Base-by-base conservation (phyloP, 2,329 filamentous ascomycete genomes). In the Oidium heveae region DNA sequence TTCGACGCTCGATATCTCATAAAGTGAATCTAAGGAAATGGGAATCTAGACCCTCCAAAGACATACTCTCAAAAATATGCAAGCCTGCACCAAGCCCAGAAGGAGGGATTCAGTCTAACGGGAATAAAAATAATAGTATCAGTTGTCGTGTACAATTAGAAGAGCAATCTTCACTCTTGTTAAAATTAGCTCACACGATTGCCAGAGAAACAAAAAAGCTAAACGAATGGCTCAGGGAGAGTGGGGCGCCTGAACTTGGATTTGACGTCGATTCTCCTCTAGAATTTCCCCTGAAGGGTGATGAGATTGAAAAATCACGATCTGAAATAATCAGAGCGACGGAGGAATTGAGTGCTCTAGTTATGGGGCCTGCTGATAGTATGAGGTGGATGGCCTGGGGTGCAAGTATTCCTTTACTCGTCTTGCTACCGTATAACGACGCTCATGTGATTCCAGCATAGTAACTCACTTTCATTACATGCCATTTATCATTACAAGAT, bases 321-420 rank as follows among this genome's bases (percentile, higher is more conserved):
- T 67, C 69, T 54, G 69, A 71, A 55, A 67, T 76, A 53, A 67
- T 75, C 7, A 66, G 66, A 56, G 72, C 73, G 9, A 71, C 72
- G 2, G 69, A 66, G 55, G 71, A 75, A 58, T 66, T 77, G 15
- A 67, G 66, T 2, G 63, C 67, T 50, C 63, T 77, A 53, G 69
- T 72, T 16, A 68, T 71, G 22, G 74, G 74, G 0, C 73, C 74
- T 0, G 66, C 68, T 37, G 73, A 76, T 59, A 66, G 64, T n/a
- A 60, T 76, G 8, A 66, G 74, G 63, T 76, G 72, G 71, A 68
- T 70, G 53, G 66, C 71, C 54, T 75, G 71, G 73, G 71, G 68
- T 61, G 73, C 74, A 60, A 63, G 71, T 66, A 32, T 47, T 50
- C n/a, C 5, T 20, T 1, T 20, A 43, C 18, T 16, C 18, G 39